These are phyloP conservation scores for Jaminaea rosea DNA, from an alignment of 1,284 basidiomycete genomes.

Conservation along the genomic window DNA sequence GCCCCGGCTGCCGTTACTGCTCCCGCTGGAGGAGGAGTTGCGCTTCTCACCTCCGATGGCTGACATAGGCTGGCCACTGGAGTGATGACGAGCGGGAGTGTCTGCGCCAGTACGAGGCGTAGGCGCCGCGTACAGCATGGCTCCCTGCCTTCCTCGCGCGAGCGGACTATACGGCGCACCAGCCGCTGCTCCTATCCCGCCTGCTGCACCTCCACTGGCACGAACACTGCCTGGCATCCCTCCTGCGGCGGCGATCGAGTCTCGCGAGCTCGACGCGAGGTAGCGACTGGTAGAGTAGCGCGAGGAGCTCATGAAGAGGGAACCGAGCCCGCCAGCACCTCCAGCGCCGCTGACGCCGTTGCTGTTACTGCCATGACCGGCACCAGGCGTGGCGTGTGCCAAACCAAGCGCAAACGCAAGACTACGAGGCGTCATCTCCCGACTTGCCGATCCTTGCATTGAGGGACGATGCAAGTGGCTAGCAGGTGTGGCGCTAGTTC, in stretches of 20 bases:
- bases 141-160: not conserved
- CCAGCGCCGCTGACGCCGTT: no score
- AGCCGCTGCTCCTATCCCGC: not conserved
- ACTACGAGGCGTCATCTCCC: not conserved
- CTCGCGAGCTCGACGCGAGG: constrained; percentile 1
- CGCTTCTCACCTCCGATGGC: no score
- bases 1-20: not conserved
- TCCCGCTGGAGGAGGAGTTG: no score
- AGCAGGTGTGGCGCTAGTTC: not conserved
- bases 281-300: not conserved
- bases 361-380: not conserved
- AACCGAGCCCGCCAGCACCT: no score
- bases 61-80: not conserved
- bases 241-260: no score
- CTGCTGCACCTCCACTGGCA: not conserved
- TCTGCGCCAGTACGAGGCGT: not conserved
- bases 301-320: not conserved
- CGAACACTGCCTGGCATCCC: not conserved
- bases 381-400: not conserved
- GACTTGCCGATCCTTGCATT: not conserved
- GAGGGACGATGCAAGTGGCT: not conserved
- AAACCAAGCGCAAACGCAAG: not conserved
- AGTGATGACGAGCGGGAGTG: not conserved
- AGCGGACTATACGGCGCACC: not conserved
- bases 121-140: not conserved